Base-by-base conservation (phyloP, 257 asterid genomes). In the Lycium ferocissimum region DNA sequence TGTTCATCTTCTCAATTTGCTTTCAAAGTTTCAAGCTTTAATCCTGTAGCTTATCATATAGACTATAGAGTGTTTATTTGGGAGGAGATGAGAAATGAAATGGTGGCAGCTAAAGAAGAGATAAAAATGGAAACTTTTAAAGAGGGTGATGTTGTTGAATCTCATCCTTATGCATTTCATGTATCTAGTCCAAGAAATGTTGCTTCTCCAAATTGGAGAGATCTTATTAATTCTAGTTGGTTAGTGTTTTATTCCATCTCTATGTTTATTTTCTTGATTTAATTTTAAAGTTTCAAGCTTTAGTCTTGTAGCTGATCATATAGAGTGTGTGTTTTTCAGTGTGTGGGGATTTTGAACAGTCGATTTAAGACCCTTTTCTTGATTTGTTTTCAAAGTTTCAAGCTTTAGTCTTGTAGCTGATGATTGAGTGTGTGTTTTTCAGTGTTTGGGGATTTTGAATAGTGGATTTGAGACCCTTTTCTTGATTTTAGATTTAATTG, bases 201-300 rank as follows among this genome's bases (percentile, higher is more conserved):
- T 79, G 83, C 92, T 79, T 89, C 92, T 18, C 92, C 90, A 1
- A 89, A 86, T 57, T 89, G 90, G 90, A 87, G 88, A 84, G 92
- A 89, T 73, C 89, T 89, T 22, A 85, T 89, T 47, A 87, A 84
- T 73, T 89, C 92, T 13, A 89, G 90, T 58, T 89, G 92, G 92
- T 89, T 20, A 83, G 91, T 84, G 22, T 33, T 9, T 9, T 75
- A 0, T 47, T 57, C 54, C 59, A 33, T 57, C 40, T 45, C 0
- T 40, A 20, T 69, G 58, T 51, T 47, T 4, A 45, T 73, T 62
- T 61, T 73, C 78, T 61, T 59, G 33, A 40, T 63, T 79, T 79
- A 57, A 15, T 1, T 79, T 78, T n/a, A 7, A 0, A 61, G 51
- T 79, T 59, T 12, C 58, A 33, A 81, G 9, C 59, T 62, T 80